Conservation (phyloP, 1,284 basidiomycete species). For the Apiotrichum akiyoshidainum region DNA sequence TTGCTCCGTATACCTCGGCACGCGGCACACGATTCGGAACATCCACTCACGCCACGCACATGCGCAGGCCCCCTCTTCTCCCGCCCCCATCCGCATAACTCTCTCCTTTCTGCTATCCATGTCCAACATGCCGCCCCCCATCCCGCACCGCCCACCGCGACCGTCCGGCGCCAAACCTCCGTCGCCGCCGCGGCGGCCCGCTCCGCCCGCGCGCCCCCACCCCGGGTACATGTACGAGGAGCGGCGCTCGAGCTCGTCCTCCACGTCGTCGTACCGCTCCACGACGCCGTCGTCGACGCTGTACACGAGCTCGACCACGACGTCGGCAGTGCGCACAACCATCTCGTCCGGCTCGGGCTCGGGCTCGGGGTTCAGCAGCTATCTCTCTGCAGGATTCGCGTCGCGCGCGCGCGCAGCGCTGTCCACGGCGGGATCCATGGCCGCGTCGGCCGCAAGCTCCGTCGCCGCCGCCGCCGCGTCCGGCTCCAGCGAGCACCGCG, state of each 20-base stretch:
- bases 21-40: no score
- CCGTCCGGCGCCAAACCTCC: background rate
- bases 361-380: background rate
- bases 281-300: background rate
- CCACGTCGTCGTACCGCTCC: no score
- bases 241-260: no score
- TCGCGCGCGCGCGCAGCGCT: constrained; percentile 18
- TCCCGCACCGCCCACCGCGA: constrained; percentile 5
- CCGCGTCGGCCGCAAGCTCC: background rate
- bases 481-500: background rate
- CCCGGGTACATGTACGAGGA: background rate
- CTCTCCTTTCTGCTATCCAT: background rate
- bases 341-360: background rate
- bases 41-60: no score
- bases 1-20: no score
- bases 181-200: background rate
- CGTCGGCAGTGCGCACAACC: background rate
- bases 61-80: no score
- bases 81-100: background rate
- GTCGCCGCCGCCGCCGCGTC: no score
- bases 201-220: constrained; percentile 3
- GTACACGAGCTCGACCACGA: background rate
- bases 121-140: constrained; percentile 12
- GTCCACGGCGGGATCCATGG: constrained; percentile 3
- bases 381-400: constrained; percentile 9